These are phyloP conservation scores for Cyclostephanos tholiformis DNA, from an alignment of 108 stramenopile species.

Conservation along the genomic window DNA sequence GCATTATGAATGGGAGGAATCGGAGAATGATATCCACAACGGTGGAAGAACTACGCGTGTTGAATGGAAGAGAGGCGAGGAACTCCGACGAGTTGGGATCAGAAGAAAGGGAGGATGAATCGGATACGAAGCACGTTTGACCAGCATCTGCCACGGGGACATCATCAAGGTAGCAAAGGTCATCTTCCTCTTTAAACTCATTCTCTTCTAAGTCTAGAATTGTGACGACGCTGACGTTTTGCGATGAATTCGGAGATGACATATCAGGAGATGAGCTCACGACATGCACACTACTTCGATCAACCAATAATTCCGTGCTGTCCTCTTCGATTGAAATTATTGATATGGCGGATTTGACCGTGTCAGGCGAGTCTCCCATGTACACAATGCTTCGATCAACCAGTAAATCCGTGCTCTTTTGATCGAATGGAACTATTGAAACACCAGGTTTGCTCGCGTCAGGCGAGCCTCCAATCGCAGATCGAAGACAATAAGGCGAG, in stretches of 20 bases:
- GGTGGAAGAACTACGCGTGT: conserved; percentile 17
- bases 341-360: background rate
- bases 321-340: background rate
- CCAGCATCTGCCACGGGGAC: conserved; percentile 15
- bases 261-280: background rate
- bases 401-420: background rate
- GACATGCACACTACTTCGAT: background rate
- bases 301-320: background rate
- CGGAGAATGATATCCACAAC: conserved; percentile 3
- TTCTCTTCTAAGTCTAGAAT: background rate
- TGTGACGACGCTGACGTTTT: background rate
- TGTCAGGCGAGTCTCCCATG: background rate
- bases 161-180: conserved; percentile 19
- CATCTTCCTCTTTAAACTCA: conserved; percentile 7
- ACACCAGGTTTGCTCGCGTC: background rate
- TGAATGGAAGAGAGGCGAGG: conserved; percentile 7
- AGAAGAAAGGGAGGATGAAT: conserved; percentile 8
- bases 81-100: conserved; percentile 9
- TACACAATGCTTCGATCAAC: background rate
- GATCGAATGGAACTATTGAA: background rate
- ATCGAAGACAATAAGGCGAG: background rate
- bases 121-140: conserved; percentile 22
- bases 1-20: conserved; percentile 44
- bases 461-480: background rate
- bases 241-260: conserved; percentile 1